Conservation (phyloP, 2,329 filamentous ascomycete species). For the Penicillium hordei region DNA sequence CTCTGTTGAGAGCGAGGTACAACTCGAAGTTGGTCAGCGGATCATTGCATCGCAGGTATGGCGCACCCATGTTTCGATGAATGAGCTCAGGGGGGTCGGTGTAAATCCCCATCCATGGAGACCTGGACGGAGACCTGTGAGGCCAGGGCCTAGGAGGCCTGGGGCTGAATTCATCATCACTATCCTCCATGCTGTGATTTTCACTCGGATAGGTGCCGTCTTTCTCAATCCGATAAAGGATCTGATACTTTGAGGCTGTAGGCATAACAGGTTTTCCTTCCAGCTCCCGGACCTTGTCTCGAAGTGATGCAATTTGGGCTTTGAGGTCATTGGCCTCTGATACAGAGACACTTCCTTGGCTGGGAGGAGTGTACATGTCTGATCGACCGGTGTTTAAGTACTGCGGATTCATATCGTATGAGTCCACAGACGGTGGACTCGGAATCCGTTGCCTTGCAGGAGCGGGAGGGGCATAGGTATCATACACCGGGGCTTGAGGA, state of each 20-base stretch:
- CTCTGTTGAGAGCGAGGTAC: slow-evolving; percentile 6
- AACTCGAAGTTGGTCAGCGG: slow-evolving; percentile 3
- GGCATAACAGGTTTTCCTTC: neutral
- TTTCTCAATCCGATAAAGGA: slow-evolving; percentile 7
- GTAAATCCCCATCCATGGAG: slow-evolving; percentile 5
- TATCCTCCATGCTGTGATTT: neutral
- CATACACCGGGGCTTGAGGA: neutral
- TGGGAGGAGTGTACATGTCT: neutral
- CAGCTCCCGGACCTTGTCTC: slow-evolving; percentile 2
- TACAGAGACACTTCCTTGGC: neutral
- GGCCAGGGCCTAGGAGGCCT: neutral
- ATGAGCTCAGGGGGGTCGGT: slow-evolving; percentile 4
- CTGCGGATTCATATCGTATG: neutral
- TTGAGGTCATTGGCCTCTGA: slow-evolving; percentile 5
- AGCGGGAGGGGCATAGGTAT: neutral
- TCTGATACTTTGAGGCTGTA: slow-evolving; percentile 2
- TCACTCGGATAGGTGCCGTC: neutral
- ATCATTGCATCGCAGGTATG: slow-evolving; percentile 5
- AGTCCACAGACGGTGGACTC: neutral
- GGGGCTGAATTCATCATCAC: neutral
- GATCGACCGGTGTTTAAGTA: neutral
- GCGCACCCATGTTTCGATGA: neutral
- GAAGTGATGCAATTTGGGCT: neutral
- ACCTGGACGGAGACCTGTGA: neutral
- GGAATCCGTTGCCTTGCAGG: neutral